Evolutionary conservation across 139 green algal genomes (phyloP), one percentile per base, ranked within the genome.

Genomic region (Chlamydomonas asymmetrica): DNA sequence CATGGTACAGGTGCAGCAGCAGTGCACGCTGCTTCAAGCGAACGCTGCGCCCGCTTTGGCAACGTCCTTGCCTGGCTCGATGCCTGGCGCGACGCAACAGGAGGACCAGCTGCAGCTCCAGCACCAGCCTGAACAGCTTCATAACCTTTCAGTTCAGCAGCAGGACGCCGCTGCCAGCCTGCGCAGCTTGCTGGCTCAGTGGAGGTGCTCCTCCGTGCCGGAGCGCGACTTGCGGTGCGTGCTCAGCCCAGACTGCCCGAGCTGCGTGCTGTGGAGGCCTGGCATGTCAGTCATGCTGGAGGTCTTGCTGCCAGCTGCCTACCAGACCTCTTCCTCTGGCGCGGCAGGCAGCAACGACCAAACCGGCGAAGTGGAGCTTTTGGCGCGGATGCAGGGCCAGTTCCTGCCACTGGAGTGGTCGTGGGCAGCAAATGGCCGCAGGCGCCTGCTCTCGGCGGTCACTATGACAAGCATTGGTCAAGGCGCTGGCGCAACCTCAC

Each of bases 271-370:
- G n/a, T n/a, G n/a, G n/a, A n/a, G n/a, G n/a, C n/a, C n/a, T n/a
- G n/a, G 70, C 32, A 60, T 76, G 8, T 57, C 67, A 57, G 56
- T 76, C 25, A 41, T 76, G 8, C 2, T 76, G 22, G 70, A 76
- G 22, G 23, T 76, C 6, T 31, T 68, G 59, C n/a, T 37, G 54
- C 25, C 27, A 7, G 25, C 54, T 7, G 25, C 4, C 13, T 9
- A 9, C n/a, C 4, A 22, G 54, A 29, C 54, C 8, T 6, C 54
- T 7, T 4, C 27, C 25, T 27, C 54, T 9, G 54, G 25, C 25
- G 25, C 54, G 27, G 16, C 63, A 31, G 63, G 45, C 45, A 52
- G 45, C 45, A 52, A 10, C 45, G 34, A 34, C 35, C 61, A 34
- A 66, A 37, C 8, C 8, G 45, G 18, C 49, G 34, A 29, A 49